Evolutionary conservation across 2,329 filamentous ascomycete species (phyloP).

Genomic region (Hypoxylon sp.): DNA sequence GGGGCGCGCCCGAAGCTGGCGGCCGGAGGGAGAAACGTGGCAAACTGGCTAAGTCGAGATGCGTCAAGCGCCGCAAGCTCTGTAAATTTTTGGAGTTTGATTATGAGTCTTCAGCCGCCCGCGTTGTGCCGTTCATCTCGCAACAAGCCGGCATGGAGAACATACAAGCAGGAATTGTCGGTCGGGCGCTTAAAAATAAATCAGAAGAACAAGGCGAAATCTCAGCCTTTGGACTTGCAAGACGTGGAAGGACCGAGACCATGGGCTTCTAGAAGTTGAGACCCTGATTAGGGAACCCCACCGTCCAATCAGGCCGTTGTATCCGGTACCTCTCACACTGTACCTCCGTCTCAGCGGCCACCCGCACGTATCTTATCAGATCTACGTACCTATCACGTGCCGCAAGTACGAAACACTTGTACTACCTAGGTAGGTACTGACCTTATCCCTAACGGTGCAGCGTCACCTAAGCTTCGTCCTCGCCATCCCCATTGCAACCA

Average conservation of each 20-base stretch:
- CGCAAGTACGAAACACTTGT: not conserved
- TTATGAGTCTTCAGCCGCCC: slow-evolving; percentile 11
- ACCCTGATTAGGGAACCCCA: slow-evolving; percentile 23
- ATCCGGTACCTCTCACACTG: not conserved
- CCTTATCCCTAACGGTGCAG: slow-evolving; percentile 12
- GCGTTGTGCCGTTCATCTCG: slow-evolving; percentile 16
- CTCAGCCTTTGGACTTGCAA: slow-evolving; percentile 25
- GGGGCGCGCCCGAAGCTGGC: slow-evolving; percentile 49
- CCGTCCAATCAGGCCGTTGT: slow-evolving; percentile 11
- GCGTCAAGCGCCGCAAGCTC: not conserved
- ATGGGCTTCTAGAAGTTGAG: slow-evolving; percentile 38
- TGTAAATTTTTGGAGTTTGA: slow-evolving; percentile 2
- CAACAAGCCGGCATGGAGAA: slow-evolving; percentile 8
- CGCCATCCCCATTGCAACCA: slow-evolving; percentile 31
- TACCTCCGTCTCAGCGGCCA: slow-evolving; percentile 1
- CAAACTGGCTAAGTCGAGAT: slow-evolving; percentile 7
- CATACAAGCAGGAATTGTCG: not conserved
- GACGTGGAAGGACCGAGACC: slow-evolving; percentile 2
- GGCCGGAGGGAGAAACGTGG: slow-evolving; percentile 42
- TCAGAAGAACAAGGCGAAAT: slow-evolving; percentile 31
- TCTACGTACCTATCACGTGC: slow-evolving; percentile 30
- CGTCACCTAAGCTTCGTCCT: slow-evolving; percentile 30
- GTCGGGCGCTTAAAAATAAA: slow-evolving; percentile 11
- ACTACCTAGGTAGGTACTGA: too few relatives aligned
- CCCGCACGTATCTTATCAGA: slow-evolving; percentile 23